Evolutionary conservation across 768 basidiomycete species (phyloP).

Genomic region (Suillus bovinus): DNA sequence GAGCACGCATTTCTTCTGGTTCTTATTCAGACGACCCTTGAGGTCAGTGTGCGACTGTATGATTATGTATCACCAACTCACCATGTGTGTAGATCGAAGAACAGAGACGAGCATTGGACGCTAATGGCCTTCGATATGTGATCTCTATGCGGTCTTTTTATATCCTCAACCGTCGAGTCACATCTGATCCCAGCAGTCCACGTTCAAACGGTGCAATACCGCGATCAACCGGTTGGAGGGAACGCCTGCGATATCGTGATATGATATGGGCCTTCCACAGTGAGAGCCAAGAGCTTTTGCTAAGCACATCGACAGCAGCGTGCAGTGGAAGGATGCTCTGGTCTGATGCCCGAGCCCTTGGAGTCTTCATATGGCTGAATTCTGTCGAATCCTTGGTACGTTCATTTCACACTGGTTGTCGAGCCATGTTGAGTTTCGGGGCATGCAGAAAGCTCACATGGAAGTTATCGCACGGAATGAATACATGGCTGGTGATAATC

Average conservation of each 20-base stretch:
- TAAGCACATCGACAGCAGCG: conserved; percentile 66
- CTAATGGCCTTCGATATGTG: conserved; percentile 91
- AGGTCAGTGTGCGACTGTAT: conserved; percentile 49
- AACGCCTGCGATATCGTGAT: conserved; percentile 88
- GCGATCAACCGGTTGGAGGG: conserved; percentile 57
- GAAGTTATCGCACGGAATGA: conserved; percentile 91
- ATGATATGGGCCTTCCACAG: conserved; percentile 98
- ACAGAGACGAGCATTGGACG: conserved; percentile 86
- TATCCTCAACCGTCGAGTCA: conserved; percentile 69
- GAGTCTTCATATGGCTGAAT: conserved; percentile 86
- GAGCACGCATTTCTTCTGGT: conserved; percentile 85
- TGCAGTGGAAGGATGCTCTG: conserved; percentile 88
- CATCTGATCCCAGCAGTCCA: conserved; percentile 49
- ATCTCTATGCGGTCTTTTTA: conserved; percentile 92
- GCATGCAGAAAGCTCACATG: conserved; percentile 70
- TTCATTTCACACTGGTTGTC: conserved; percentile 12
- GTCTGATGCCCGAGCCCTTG: conserved; percentile 84
- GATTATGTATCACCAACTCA: conserved; percentile 8
- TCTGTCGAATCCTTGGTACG: conserved; percentile 78
- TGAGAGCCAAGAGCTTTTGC: conserved; percentile 85
- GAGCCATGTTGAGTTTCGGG: conserved; percentile 5
- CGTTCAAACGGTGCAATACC: conserved; percentile 41
- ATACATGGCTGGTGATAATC: conserved; percentile 83
- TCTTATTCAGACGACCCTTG: conserved; percentile 83
- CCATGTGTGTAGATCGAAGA: conserved; percentile 68